Base-by-base conservation (phyloP, 768 basidiomycete species). In the Tylopilus balloui region DNA sequence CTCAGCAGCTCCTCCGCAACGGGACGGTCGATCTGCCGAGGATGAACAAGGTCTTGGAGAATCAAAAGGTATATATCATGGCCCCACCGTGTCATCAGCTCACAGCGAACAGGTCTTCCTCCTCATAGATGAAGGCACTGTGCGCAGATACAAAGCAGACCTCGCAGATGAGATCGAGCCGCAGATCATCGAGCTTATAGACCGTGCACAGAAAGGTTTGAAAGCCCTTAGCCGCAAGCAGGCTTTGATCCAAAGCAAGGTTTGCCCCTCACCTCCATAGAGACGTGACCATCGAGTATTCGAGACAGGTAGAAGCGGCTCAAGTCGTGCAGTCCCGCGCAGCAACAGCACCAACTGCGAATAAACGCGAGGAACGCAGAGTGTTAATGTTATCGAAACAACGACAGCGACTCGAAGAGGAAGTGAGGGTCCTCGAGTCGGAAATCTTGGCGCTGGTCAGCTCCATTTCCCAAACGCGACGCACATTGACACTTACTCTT, bases 161-260 rank as follows among this genome's bases (percentile, higher is more conserved):
- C 73, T 91, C 34, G 82, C 79, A 1, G 85, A 88, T 45, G 88
- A 90, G 62, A 80, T 92, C 10, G 88, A 91, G 51, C 89, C 89
- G 15, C 80, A 85, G 25, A 84, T 92, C 17, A 79, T 74, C 39
- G 87, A 91, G 54, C 78, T 92, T 14, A 76, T 89, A 17, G 75
- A 80, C 47, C 77, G 79, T 20, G 83, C 87, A 1, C 83, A 88
- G 59, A 80, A 79, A 57, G 87, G 86, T 2, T 65, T 90, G 28
- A 74, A 77, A 24, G 61, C 71, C 9, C 65, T 91, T 46, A 69
- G 75, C 54, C 85, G 84, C 71, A 80, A 79, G 60, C 83, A 86
- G 54, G 73, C 69, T 40, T 60, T 74, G 40, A 67, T 88, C 35
- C 78, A 83, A 60, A 73, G 76, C 19, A 88, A 88, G 74, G 88